Evolutionary conservation across 371 early-diverging fungal species (phyloP), one percentile per base, ranked within the genome.

Genomic region (Mortierella sp.): DNA sequence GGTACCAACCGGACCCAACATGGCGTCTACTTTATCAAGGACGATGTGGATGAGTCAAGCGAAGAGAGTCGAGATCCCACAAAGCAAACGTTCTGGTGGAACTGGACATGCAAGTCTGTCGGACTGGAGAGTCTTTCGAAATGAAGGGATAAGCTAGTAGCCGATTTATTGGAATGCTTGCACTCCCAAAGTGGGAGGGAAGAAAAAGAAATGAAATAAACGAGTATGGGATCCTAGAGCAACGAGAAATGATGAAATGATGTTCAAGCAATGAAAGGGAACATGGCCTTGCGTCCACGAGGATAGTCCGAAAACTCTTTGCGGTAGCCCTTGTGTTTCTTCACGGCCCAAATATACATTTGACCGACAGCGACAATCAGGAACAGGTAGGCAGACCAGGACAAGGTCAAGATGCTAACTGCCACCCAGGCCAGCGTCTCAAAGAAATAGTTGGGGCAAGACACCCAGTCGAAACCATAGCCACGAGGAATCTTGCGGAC

Each of bases 291-390:
- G 80, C 98, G 89, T 68, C 87, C 86, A 71, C 90, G 91, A 64
- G 98, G 98, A 67, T 97, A 98, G 67, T 92, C 88, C 18, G 90
- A 86, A 83, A 98, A 98, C 68, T 98, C 98, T 67, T 93, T 93
- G 58, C 74, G 83, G 82, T 98, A 98, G 47, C 86, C 85, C 79
- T 88, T 89, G 86, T 97, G 97, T 86, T 98, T 98, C 87, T 97
- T 96, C 69, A 94, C 76, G 8, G 98, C 97, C 98, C 98, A 98
- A n/a, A 93, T 31, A 72, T 91, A 93, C 95, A 97, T 96, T 82
- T 96, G 96, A 43, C 82, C 93, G 26, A 91, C 87, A 24, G 94
- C 93, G 42, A 94, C 93, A 24, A 87, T 78, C 59, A 90, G 84
- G 80, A 98, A 98, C 51, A 95, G 65, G 71, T 87, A 86, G 10